phyloP scores from a whole-genome alignment of 306 rosid genomes.

The Dalbergia cultrata region DNA sequence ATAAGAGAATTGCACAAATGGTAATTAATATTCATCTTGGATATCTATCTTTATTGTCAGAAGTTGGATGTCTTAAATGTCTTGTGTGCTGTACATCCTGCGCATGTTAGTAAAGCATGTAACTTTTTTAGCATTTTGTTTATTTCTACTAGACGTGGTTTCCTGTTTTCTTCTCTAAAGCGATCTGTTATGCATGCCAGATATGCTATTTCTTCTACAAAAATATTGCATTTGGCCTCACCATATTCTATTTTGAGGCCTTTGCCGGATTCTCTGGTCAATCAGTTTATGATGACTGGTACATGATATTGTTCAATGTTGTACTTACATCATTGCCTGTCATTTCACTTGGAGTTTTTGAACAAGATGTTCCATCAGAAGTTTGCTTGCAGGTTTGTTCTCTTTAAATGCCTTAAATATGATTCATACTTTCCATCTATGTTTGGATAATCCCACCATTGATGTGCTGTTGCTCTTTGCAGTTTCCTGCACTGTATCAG shows the following conservation, averaged over 20 bases:
- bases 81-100: constrained; percentile 15
- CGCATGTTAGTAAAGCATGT: background rate
- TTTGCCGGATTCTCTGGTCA: constrained; percentile 95
- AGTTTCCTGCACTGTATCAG: constrained; percentile 98
- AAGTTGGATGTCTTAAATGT: constrained; percentile 3
- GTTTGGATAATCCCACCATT: constrained; percentile 33
- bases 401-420: constrained; percentile 27
- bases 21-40: constrained; percentile 56
- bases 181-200: constrained; percentile 58
- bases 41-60: constrained; percentile 38
- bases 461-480: constrained; percentile 37
- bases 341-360: constrained; percentile 98
- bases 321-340: constrained; percentile 97
- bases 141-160: constrained; percentile 3
- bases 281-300: constrained; percentile 94
- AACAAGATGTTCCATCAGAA: constrained; percentile 98
- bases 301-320: constrained; percentile 93
- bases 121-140: constrained; percentile 17
- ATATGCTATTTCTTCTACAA: constrained; percentile 99
- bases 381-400: constrained; percentile 94
- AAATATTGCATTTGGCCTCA: constrained; percentile 96
- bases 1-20: constrained; percentile 99
- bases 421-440: constrained; percentile 26
- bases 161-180: constrained; percentile 30
- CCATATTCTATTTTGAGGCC: constrained; percentile 97